Conservation (phyloP, 352 stramenopile species). For the Pythium oligandrum region DNA sequence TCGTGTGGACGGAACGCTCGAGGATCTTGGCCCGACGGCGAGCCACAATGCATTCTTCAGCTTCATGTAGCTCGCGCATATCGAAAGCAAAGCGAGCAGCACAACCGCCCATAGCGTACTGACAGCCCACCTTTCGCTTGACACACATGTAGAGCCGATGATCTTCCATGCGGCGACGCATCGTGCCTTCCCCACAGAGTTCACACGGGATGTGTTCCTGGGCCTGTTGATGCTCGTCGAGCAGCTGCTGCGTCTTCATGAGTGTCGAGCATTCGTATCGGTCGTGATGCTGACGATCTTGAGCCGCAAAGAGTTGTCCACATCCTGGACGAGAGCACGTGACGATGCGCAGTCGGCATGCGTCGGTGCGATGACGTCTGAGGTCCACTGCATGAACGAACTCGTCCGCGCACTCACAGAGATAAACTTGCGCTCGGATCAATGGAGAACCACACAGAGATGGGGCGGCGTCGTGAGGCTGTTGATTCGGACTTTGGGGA, state of each 20-base stretch:
- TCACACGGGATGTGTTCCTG: slow-evolving; percentile 33
- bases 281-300: slow-evolving; percentile 31
- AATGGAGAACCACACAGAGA: too few species aligned
- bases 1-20: slow-evolving; percentile 35
- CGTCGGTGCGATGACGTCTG: slow-evolving; percentile 27
- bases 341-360: slow-evolving; percentile 38
- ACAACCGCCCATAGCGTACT: slow-evolving; percentile 49
- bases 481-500: too few species aligned
- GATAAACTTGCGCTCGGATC: neutral
- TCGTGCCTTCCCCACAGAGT: slow-evolving; percentile 30
- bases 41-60: slow-evolving; percentile 36
- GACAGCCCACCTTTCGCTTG: slow-evolving; percentile 43
- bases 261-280: slow-evolving; percentile 26
- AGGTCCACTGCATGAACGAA: slow-evolving; percentile 23
- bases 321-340: slow-evolving; percentile 44
- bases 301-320: slow-evolving; percentile 23
- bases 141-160: slow-evolving; percentile 42
- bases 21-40: slow-evolving; percentile 32
- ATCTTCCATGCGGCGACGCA: slow-evolving; percentile 29
- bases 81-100: slow-evolving; percentile 28
- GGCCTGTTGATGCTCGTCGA: slow-evolving; percentile 33
- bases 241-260: slow-evolving; percentile 31
- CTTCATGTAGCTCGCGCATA: slow-evolving; percentile 36
- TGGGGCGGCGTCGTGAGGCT: too few species aligned
- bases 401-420: slow-evolving; percentile 57